Conservation (phyloP, 805 yeast genomes). For the Dipodascopsis tothii region DNA sequence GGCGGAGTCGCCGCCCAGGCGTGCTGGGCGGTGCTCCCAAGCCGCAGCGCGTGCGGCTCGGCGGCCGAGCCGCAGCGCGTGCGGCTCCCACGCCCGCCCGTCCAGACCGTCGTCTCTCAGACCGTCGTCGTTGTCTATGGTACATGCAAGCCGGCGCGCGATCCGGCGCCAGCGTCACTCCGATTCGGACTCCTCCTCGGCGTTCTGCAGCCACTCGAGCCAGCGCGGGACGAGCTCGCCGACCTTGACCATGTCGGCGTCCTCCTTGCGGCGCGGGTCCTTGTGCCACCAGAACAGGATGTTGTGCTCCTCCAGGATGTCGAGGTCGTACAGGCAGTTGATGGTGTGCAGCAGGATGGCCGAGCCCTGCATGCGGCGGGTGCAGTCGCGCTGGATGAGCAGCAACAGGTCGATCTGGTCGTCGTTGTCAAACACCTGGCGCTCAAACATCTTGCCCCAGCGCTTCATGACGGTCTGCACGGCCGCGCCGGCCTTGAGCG, state of each 20-base stretch:
- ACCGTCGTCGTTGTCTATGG: too few species aligned
- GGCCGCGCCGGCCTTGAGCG: slow-evolving; percentile 70
- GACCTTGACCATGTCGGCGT: slow-evolving; percentile 38
- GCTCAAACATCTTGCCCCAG: slow-evolving; percentile 74
- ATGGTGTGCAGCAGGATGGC: slow-evolving; percentile 45
- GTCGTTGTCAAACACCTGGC: slow-evolving; percentile 75
- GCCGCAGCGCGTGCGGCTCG: too few species aligned
- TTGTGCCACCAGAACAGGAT: slow-evolving; percentile 77
- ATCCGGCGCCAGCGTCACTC: too few species aligned
- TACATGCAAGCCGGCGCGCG: too few species aligned
- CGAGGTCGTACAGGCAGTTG: slow-evolving; percentile 66
- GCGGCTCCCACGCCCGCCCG: too few species aligned
- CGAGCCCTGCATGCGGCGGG: slow-evolving; percentile 36
- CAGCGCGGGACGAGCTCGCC: slow-evolving; percentile 59
- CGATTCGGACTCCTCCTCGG: slow-evolving; percentile 58
- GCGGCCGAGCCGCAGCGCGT: too few species aligned
- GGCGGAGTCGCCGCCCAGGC: too few species aligned
- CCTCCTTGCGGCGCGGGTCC: slow-evolving; percentile 36
- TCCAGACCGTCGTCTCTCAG: too few species aligned
- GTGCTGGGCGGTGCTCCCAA: too few species aligned
- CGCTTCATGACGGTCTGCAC: slow-evolving; percentile 62
- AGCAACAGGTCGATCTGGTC: slow-evolving; percentile 69
- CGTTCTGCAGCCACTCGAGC: slow-evolving; percentile 80
- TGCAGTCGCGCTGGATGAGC: slow-evolving; percentile 41
- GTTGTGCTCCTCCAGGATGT: slow-evolving; percentile 72